These are phyloP conservation scores for Huntiella bhutanensis DNA, from an alignment of 2,329 filamentous ascomycete genomes.

Conservation along the genomic window DNA sequence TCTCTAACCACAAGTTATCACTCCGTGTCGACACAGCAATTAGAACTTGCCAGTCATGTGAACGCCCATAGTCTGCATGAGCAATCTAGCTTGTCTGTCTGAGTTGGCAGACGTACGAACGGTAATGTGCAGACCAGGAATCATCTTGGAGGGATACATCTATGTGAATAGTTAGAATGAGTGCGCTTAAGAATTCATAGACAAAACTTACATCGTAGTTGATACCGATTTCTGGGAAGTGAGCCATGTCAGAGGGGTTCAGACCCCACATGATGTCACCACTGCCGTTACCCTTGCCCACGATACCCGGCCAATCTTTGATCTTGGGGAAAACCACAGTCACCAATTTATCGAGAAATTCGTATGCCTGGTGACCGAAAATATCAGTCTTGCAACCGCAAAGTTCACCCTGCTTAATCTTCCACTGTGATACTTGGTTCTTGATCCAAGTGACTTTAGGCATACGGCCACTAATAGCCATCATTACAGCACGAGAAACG, in stretches of 20 bases:
- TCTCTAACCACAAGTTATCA: neutral
- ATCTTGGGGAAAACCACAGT: conserved; percentile 85
- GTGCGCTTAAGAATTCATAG: neutral
- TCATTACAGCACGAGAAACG: conserved; percentile 65
- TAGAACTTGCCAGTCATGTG: conserved; percentile 12
- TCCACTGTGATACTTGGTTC: conserved; percentile 56
- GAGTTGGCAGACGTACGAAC: conserved; percentile 71
- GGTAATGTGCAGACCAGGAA: conserved; percentile 68
- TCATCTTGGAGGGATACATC: conserved; percentile 49
- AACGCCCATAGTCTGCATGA: conserved; percentile 50
- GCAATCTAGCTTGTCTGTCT: conserved; percentile 64
- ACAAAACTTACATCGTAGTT: conserved; percentile 67
- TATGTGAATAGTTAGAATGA: conserved; percentile 16
- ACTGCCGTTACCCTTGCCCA: conserved; percentile 57
- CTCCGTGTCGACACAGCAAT: neutral
- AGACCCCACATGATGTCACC: conserved; percentile 81
- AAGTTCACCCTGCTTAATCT: conserved; percentile 49
- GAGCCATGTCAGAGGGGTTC: conserved; percentile 50
- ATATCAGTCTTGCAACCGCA: conserved; percentile 63
- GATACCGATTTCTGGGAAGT: conserved; percentile 86
- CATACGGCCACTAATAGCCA: conserved; percentile 66
- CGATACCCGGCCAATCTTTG: conserved; percentile 71
- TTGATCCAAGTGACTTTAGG: conserved; percentile 51
- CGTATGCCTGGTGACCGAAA: conserved; percentile 61
- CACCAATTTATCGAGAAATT: conserved; percentile 79